These are phyloP conservation scores for Pseudogymnoascus sp. DNA, from an alignment of 2,329 filamentous ascomycete genomes.

Conservation along the genomic window DNA sequence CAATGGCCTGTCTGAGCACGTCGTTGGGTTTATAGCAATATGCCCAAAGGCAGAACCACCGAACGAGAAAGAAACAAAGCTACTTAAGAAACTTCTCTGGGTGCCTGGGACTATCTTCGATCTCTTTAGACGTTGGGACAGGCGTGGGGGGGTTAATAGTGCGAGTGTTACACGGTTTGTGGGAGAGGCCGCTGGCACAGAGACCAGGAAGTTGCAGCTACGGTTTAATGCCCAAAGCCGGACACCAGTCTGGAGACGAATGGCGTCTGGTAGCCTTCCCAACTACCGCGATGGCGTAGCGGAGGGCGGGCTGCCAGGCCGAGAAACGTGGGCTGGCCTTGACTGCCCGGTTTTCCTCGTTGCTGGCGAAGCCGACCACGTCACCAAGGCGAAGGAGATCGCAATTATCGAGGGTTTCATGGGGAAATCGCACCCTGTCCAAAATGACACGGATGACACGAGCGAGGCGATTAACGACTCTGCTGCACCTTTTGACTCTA, in stretches of 20 bases:
- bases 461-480: conserved; percentile 37
- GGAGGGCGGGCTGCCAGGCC: conserved; percentile 57
- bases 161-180: conserved; percentile 72
- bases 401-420: conserved; percentile 51
- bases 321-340: conserved; percentile 63
- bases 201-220: conserved; percentile 59
- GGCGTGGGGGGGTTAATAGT: conserved; percentile 68
- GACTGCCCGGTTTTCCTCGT: conserved; percentile 69
- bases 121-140: conserved; percentile 68
- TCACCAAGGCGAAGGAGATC: conserved; percentile 66
- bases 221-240: conserved; percentile 75
- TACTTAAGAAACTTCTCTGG: conserved; percentile 50
- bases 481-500: conserved; percentile 38
- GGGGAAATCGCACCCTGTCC: conserved; percentile 18
- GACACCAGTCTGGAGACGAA: conserved; percentile 73
- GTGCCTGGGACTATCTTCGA: conserved; percentile 68
- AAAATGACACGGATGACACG: conserved; percentile 21
- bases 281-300: conserved; percentile 44
- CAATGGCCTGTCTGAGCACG: conserved; percentile 47
- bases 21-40: conserved; percentile 71
- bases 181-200: conserved; percentile 53
- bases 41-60: conserved; percentile 66
- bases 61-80: conserved; percentile 40
- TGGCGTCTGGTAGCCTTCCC: conserved; percentile 65
- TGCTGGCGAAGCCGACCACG: conserved; percentile 64